Percentiles rank a stretch among this genome's conserved stretches.
phyloP scores from a whole-genome alignment of 176 grass and related monocot species.

The Eleusine coracana region DNA sequence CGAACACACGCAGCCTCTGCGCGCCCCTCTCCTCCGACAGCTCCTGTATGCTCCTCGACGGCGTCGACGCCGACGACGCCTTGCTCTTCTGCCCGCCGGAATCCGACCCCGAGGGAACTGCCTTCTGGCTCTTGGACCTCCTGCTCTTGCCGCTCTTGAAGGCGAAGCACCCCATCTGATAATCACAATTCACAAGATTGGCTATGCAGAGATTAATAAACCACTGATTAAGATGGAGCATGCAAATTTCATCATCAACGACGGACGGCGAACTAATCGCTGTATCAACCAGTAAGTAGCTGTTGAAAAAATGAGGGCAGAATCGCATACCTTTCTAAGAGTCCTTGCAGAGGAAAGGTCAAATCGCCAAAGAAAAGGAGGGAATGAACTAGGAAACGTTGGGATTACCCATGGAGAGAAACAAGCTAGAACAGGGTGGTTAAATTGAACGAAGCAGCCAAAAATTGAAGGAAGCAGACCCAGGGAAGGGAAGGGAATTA shows the following conservation, averaged over 20 bases:
- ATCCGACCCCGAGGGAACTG: neutral
- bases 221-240: neutral
- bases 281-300: neutral
- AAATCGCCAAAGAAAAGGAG: neutral
- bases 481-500: neutral
- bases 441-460: no score
- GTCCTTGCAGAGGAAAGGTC: neutral
- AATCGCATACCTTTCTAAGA: neutral
- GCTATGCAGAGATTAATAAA: neutral
- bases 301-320: neutral
- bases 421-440: neutral
- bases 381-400: neutral
- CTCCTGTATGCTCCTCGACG: conserved; percentile 64
- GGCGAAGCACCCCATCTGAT: conserved; percentile 51
- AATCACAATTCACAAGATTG: neutral
- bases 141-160: conserved; percentile 43
- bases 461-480: neutral
- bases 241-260: neutral
- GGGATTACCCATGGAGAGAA: neutral
- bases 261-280: neutral
- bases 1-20: conserved; percentile 70
- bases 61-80: conserved; percentile 40
- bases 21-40: conserved; percentile 73
- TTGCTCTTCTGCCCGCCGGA: conserved; percentile 36
- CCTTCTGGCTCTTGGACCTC: conserved; percentile 22